Conservation (phyloP, 192 early-diverging fungal genomes). For the Pecoramyces ruminantium region DNA sequence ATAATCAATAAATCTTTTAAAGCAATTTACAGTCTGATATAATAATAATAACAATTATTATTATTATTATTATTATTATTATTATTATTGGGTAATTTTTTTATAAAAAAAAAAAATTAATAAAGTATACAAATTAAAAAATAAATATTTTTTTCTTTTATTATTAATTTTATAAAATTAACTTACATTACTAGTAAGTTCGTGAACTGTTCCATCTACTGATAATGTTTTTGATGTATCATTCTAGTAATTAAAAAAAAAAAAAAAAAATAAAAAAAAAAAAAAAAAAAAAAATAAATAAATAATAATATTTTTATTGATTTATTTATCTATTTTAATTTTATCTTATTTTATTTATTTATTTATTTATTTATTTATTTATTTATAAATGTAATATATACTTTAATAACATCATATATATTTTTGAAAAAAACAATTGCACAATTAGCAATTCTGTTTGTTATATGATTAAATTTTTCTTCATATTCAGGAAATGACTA, state of each 20-base stretch:
- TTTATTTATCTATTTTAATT: no score
- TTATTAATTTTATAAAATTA: no score
- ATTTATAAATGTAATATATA: no score
- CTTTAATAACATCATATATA: slow-evolving; percentile 54
- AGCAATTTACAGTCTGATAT: slow-evolving; percentile 19
- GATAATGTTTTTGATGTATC: slow-evolving; percentile 27
- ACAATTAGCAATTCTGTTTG: not conserved
- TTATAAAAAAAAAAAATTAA: no score
- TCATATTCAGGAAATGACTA: not conserved
- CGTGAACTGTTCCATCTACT: slow-evolving; percentile 67
- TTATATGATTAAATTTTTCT: not conserved
- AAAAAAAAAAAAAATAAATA: slow-evolving; percentile 3
- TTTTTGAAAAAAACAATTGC: slow-evolving; percentile 29
- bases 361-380: no score
- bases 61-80: no score
- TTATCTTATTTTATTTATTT: no score
- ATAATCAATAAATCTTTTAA: slow-evolving; percentile 22
- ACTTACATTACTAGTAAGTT: slow-evolving; percentile 59
- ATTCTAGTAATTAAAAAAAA: slow-evolving; percentile 9
- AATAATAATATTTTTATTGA: no score
- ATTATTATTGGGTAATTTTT: no score
- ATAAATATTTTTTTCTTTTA: no score
- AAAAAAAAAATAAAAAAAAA: not conserved
- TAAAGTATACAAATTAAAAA: no score
- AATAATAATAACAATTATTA: not conserved